phyloP scores from a whole-genome alignment of 139 green algal species.

The Penium margaritaceum region DNA sequence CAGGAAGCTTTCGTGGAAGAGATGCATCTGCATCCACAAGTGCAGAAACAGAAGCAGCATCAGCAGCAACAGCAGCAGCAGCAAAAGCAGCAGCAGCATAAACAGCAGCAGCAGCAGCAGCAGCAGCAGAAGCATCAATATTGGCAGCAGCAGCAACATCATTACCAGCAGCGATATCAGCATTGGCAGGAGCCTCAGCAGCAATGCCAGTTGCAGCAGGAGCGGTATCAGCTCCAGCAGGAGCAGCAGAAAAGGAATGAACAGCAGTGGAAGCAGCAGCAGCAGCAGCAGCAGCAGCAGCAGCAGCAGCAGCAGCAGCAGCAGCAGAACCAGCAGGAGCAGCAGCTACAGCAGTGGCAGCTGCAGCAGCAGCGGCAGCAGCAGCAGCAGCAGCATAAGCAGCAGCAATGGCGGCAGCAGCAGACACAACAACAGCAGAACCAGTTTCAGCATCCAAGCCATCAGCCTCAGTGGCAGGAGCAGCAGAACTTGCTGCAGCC shows the following conservation, averaged over 20 bases:
- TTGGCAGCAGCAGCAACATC: neutral
- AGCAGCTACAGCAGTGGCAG: neutral
- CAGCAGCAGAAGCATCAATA: too few species aligned
- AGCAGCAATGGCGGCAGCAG: neutral
- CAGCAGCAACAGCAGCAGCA: too few species aligned
- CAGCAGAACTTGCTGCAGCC: neutral
- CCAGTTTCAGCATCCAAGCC: neutral
- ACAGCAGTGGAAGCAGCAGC: neutral
- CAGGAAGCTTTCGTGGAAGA: too few species aligned
- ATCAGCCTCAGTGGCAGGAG: neutral
- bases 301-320: neutral
- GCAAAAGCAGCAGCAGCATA: too few species aligned
- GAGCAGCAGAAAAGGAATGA: neutral
- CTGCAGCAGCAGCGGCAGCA: neutral
- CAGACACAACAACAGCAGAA: neutral
- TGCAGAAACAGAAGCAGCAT: too few species aligned
- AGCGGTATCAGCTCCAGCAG: neutral
- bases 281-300: neutral
- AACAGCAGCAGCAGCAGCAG: too few species aligned
- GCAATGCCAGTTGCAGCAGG: neutral
- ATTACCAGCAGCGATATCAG: neutral
- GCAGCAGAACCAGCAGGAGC: neutral
- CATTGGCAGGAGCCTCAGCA: neutral
- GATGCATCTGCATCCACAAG: too few species aligned
- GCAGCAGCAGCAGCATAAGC: neutral